phyloP scores from a whole-genome alignment of 2,329 filamentous ascomycete genomes.

The Colletotrichum godetiae region DNA sequence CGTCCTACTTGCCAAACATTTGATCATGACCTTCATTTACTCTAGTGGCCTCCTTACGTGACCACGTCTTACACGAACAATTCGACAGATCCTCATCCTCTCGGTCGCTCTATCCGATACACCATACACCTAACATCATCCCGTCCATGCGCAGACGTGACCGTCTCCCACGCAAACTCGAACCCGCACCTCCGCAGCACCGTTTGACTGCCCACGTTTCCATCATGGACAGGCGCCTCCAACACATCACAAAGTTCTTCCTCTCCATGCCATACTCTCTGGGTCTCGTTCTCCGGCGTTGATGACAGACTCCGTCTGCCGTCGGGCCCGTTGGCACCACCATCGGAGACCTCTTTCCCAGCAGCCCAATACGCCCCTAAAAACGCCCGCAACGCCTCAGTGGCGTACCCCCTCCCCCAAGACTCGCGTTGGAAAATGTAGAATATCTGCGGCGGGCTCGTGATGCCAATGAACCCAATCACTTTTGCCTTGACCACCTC shows the following conservation, averaged over 20 bases:
- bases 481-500: not conserved
- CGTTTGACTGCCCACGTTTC: not conserved
- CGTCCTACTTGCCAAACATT: not conserved
- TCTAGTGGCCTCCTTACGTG: not conserved
- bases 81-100: not conserved
- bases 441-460: not conserved
- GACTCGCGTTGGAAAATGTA: not conserved
- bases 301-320: not conserved
- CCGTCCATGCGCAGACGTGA: not conserved
- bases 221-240: not conserved
- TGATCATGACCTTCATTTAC: not conserved
- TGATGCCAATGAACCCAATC: not conserved
- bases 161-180: not conserved
- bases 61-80: no score
- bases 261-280: no score
- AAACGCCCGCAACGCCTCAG: not conserved
- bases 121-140: not conserved
- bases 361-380: not conserved
- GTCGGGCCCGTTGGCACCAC: not conserved
- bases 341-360: no score
- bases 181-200: not conserved
- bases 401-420: not conserved
- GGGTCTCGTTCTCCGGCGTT: no score
- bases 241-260: not conserved
- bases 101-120: not conserved